Conservation (phyloP, 331 rosid genomes). For the Malus hybrid region DNA sequence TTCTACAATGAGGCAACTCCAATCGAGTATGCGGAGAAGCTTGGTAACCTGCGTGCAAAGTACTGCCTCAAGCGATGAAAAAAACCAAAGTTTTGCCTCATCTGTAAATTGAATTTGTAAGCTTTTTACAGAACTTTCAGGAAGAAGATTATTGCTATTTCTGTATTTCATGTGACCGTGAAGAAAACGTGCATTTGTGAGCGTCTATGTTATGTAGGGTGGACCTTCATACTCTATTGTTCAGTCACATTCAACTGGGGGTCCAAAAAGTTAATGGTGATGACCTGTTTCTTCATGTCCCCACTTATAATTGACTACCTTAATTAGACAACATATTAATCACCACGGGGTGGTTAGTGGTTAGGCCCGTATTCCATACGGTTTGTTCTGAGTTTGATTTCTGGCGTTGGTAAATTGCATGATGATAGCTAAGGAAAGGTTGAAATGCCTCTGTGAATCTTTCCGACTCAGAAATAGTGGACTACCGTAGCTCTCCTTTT, state of each 20-base stretch:
- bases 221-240: not conserved
- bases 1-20: conserved; percentile 69
- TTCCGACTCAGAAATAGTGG: no score
- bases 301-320: not conserved
- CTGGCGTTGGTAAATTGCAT: fast-evolving
- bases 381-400: no score
- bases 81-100: not conserved
- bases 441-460: no score
- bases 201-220: not conserved
- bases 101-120: conserved; percentile 10
- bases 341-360: no score
- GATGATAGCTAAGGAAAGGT: no score
- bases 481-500: no score
- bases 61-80: conserved; percentile 38
- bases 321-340: not conserved
- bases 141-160: not conserved
- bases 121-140: not conserved
- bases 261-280: not conserved
- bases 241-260: not conserved
- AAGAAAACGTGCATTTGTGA: not conserved
- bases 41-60: conserved; percentile 58
- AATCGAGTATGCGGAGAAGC: conserved; percentile 61
- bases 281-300: not conserved
- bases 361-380: no score
- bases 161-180: not conserved